A percentile compares a stretch with the other conserved stretches of the same genome.
Conservation (phyloP, 139 green algal species). For the Pleodorina starrii region DNA sequence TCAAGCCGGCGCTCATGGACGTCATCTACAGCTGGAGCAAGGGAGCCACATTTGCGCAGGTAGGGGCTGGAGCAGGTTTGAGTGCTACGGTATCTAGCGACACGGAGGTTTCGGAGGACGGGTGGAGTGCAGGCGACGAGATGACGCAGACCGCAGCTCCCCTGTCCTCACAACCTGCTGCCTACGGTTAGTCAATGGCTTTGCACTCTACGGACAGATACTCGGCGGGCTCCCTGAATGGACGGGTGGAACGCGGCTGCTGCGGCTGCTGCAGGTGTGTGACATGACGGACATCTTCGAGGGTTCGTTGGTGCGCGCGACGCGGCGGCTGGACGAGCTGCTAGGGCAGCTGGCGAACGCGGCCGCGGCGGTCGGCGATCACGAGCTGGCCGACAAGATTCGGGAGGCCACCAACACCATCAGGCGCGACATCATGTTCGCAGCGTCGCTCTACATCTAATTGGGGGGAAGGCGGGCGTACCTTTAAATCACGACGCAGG, state of each 20-base stretch:
- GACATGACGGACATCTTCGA: conserved; percentile 91
- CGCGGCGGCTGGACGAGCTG: conserved; percentile 93
- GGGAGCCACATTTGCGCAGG: conserved; percentile 75
- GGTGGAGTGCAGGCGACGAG: no score
- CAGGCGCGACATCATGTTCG: conserved; percentile 95
- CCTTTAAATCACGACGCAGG: no score
- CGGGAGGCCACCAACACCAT: conserved; percentile 80
- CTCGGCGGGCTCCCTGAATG: no score
- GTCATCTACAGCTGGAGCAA: conserved; percentile 87
- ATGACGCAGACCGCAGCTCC: no score
- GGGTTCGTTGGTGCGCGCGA: conserved; percentile 90
- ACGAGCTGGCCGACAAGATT: conserved; percentile 82
- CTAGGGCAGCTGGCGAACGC: conserved; percentile 88
- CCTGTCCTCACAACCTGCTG: no score
- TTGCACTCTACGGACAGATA: no score
- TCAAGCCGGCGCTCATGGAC: conserved; percentile 86
- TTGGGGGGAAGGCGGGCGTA: no score
- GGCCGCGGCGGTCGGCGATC: conserved; percentile 84
- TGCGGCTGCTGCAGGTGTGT: conserved; percentile 53
- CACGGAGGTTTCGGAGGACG: no score
- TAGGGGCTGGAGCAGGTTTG: no score
- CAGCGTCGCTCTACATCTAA: conserved; percentile 92
- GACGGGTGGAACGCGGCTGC: no score
- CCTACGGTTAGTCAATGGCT: no score
- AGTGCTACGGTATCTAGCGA: no score